phyloP scores from a whole-genome alignment of 257 asterid genomes.

The Verbena officinalis region DNA sequence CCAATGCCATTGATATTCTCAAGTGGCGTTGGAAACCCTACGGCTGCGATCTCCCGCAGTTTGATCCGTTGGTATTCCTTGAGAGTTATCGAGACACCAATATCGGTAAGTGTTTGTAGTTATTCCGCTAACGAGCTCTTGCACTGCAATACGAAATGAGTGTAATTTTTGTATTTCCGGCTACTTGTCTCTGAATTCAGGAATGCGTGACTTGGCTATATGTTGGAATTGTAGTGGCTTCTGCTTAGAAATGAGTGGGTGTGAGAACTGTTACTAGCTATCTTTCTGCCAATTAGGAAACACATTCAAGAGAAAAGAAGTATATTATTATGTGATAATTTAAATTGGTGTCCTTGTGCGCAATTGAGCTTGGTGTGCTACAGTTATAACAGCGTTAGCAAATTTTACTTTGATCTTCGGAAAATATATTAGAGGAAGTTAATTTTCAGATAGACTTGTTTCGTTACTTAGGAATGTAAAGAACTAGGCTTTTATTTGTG shows the following conservation, averaged over 20 bases:
- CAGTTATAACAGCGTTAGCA: background rate
- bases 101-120: constrained; percentile 57
- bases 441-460: constrained; percentile 2
- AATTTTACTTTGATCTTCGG: background rate
- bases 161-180: background rate
- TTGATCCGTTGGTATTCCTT: constrained; percentile 71
- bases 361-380: background rate
- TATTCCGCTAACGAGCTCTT: background rate
- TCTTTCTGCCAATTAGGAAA: background rate
- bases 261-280: background rate
- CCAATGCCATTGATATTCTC: constrained; percentile 72
- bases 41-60: constrained; percentile 73
- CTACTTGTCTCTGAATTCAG: constrained; percentile 6
- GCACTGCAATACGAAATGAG: background rate
- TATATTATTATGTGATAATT: too few relatives aligned
- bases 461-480: background rate
- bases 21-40: constrained; percentile 96
- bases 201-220: background rate
- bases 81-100: constrained; percentile 62
- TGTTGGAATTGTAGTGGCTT: background rate
- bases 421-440: background rate
- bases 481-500: background rate
- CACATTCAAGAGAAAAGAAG: background rate
- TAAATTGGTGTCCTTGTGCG: background rate
- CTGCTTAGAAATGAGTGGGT: background rate